These are phyloP conservation scores for Ceratocystis lukuohia DNA, from an alignment of 2,329 filamentous ascomycete genomes.

Conservation along the genomic window DNA sequence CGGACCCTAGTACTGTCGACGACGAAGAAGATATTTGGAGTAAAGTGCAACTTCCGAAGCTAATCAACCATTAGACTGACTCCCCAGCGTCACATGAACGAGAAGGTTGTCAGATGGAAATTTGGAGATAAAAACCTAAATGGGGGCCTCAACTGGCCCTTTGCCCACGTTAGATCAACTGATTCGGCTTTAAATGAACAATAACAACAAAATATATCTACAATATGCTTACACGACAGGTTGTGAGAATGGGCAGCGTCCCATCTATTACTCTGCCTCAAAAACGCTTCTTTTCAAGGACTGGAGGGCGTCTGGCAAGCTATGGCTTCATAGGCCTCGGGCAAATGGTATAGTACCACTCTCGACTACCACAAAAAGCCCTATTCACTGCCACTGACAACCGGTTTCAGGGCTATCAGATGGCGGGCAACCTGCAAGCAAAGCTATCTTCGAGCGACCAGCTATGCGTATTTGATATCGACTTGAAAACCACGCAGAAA, in stretches of 20 bases:
- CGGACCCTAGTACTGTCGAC: not conserved
- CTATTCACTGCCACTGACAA: not conserved
- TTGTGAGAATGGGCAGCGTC: not conserved
- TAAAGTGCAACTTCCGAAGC: not conserved
- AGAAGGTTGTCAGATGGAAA: not conserved
- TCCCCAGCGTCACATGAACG: not conserved
- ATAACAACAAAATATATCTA: no score
- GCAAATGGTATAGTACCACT: slow-evolving; percentile 39
- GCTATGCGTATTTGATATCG: slow-evolving; percentile 44
- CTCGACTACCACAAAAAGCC: not conserved
- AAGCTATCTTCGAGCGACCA: slow-evolving; percentile 40
- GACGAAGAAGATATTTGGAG: not conserved
- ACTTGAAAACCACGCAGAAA: slow-evolving; percentile 34
- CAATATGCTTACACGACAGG: slow-evolving; percentile 1
- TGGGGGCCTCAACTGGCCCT: not conserved
- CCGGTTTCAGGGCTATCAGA: slow-evolving; percentile 41
- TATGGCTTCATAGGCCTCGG: slow-evolving; percentile 49
- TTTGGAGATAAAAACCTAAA: not conserved
- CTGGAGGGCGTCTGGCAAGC: slow-evolving; percentile 35
- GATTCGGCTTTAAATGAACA: no score
- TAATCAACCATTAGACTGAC: not conserved
- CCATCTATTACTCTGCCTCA: slow-evolving; percentile 22
- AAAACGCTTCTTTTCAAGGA: slow-evolving; percentile 38
- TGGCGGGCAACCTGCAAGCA: slow-evolving; percentile 48
- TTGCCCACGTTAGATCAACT: no score